phyloP scores from a whole-genome alignment of 106 monocot species.

The Xerophyta viscosa region DNA sequence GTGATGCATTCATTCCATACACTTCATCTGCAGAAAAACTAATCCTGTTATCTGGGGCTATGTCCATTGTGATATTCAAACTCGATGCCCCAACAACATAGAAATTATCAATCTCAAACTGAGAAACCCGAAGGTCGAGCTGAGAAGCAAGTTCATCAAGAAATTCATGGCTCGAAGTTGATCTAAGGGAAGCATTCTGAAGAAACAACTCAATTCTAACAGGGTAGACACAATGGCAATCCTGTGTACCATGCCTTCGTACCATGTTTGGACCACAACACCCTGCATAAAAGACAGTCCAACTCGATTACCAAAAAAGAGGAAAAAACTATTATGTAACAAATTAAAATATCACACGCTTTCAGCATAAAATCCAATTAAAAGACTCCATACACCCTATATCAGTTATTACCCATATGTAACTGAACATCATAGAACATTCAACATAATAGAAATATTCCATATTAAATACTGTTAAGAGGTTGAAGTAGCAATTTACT shows the following conservation, averaged over 20 bases:
- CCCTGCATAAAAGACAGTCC: constrained; percentile 39
- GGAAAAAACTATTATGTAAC: too few relatives aligned
- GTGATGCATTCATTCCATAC: constrained; percentile 45
- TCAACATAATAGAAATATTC: too few relatives aligned
- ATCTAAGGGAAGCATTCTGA: constrained; percentile 69
- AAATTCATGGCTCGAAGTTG: constrained; percentile 82
- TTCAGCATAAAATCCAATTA: too few relatives aligned
- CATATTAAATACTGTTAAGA: too few relatives aligned
- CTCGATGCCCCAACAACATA: constrained; percentile 89
- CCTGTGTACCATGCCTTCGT: constrained; percentile 41
- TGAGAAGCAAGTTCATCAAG: constrained; percentile 78
- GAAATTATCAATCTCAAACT: constrained; percentile 90
- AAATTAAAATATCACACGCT: too few relatives aligned
- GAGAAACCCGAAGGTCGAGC: constrained; percentile 52
- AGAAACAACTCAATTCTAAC: constrained; percentile 77
- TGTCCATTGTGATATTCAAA: constrained; percentile 87
- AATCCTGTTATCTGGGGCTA: constrained; percentile 66
- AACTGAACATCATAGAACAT: too few relatives aligned
- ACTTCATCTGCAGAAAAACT: constrained; percentile 67
- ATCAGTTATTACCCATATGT: too few relatives aligned
- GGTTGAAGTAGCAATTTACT: too few relatives aligned
- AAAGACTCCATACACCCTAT: too few relatives aligned
- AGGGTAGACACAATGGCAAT: constrained; percentile 92
- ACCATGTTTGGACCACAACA: constrained; percentile 86
- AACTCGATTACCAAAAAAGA: too few relatives aligned